Percentiles rank a stretch among this genome's conserved stretches.
These are phyloP conservation scores for Hypoxylon intermedium DNA, from an alignment of 495 filamentous ascomycete genomes.

Conservation along the genomic window DNA sequence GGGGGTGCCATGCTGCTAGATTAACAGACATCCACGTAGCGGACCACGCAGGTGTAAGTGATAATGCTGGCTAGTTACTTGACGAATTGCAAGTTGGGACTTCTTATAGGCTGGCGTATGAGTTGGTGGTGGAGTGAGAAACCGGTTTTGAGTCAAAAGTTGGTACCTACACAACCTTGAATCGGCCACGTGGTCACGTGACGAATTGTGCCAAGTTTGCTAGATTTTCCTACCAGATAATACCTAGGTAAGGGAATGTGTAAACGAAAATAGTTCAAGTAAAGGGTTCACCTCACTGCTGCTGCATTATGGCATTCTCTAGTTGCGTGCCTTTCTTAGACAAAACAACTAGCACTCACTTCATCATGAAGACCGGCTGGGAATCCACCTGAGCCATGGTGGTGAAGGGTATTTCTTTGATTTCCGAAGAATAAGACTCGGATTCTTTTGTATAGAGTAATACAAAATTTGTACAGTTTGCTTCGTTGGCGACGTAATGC, in stretches of 20 bases:
- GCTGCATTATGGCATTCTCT: not conserved
- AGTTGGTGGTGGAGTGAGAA: constrained; percentile 13
- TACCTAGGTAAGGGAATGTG: no score
- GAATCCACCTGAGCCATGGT: not conserved
- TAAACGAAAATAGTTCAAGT: no score
- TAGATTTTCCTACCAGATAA: no score
- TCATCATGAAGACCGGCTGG: not conserved
- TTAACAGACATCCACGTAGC: not conserved
- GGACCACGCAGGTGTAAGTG: no score
- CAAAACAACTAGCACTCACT: not conserved
- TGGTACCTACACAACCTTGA: constrained; percentile 5
- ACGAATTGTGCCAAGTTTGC: not conserved
- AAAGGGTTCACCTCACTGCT: constrained; percentile 6
- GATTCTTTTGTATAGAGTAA: constrained; percentile 19
- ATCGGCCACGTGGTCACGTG: constrained; percentile 34
- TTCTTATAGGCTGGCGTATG: constrained; percentile 14
- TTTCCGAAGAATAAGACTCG: constrained; percentile 13
- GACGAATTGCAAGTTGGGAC: not conserved
- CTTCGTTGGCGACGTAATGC: constrained; percentile 24
- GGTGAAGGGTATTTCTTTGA: not conserved
- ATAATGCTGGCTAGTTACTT: no score
- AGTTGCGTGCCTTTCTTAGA: not conserved
- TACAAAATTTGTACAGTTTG: constrained; percentile 42
- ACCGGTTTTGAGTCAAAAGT: constrained; percentile 32
- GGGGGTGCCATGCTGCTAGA: constrained; percentile 30